Evolutionary conservation across 768 basidiomycete genomes (phyloP).

Genomic region (Favolaschia claudopus): DNA sequence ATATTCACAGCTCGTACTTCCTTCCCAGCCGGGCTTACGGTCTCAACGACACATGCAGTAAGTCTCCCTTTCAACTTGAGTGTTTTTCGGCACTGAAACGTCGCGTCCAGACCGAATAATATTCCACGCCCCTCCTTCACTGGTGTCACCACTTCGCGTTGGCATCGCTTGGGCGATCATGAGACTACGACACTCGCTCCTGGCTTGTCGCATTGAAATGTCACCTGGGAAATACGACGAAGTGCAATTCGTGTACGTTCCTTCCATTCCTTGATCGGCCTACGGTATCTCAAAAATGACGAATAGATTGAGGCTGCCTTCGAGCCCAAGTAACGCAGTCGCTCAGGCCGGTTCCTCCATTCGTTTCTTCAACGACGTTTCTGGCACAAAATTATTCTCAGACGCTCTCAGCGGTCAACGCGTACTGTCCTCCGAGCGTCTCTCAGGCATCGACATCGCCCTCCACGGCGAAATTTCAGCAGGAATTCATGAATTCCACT

Average conservation of each 20-base stretch:
- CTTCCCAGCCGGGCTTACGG: conserved; percentile 17
- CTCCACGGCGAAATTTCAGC: not conserved
- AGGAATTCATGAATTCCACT: not conserved
- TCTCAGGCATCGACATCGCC: not conserved
- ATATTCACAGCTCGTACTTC: conserved; percentile 3
- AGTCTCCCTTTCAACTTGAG: not conserved
- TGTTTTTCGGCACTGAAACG: not conserved
- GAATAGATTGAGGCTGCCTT: conserved; percentile 47
- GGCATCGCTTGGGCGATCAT: conserved; percentile 21
- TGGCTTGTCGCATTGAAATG: conserved; percentile 19
- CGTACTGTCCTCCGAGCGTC: not conserved
- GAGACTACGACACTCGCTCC: conserved; percentile 10
- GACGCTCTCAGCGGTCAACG: not conserved
- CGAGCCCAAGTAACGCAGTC: conserved; percentile 40
- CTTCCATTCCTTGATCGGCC: not conserved
- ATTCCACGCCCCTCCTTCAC: conserved; percentile 11
- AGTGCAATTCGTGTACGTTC: conserved; percentile 13
- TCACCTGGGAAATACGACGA: conserved; percentile 15
- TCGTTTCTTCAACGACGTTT: not conserved
- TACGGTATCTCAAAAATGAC: not conserved
- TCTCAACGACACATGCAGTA: conserved; percentile 21
- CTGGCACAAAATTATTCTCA: not conserved
- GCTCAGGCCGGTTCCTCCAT: not conserved
- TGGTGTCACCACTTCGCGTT: conserved; percentile 14
- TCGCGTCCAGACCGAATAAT: not conserved